Percentiles rank a stretch among this genome's conserved stretches.
Conservation (phyloP, 2,329 filamentous ascomycete species). For the Calcarisporium arbuscula region DNA sequence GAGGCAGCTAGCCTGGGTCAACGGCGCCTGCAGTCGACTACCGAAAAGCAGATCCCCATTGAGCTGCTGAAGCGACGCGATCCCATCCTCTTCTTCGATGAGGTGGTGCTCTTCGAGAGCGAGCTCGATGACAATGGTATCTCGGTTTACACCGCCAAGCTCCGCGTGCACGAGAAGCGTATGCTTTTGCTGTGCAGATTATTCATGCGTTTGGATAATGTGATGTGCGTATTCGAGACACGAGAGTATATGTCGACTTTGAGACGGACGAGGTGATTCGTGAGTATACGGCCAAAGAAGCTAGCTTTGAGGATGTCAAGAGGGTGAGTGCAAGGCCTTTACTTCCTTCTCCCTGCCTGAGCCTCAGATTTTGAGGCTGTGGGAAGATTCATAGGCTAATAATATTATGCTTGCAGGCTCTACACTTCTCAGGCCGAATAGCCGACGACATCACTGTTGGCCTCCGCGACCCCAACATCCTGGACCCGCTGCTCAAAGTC, state of each 20-base stretch:
- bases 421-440: slow-evolving; percentile 41
- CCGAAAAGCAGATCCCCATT: slow-evolving; percentile 60
- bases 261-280: slow-evolving; percentile 69
- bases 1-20: slow-evolving; percentile 13
- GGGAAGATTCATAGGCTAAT: slow-evolving; percentile 1
- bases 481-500: slow-evolving; percentile 63
- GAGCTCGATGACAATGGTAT: slow-evolving; percentile 98
- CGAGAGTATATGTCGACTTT: slow-evolving; percentile 88
- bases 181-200: slow-evolving; percentile 80
- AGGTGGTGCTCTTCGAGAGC: slow-evolving; percentile 93
- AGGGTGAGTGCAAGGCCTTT: slow-evolving; percentile 43
- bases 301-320: slow-evolving; percentile 69
- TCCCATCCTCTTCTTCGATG: slow-evolving; percentile 94
- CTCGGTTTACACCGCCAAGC: slow-evolving; percentile 80
- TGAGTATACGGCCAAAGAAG: slow-evolving; percentile 87
- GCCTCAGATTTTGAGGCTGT: background rate
- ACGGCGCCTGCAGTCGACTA: no score
- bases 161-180: slow-evolving; percentile 85
- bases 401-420: slow-evolving; percentile 28
- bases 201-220: slow-evolving; percentile 90
- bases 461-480: slow-evolving; percentile 71
- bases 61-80: slow-evolving; percentile 83
- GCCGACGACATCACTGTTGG: slow-evolving; percentile 71
- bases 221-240: slow-evolving; percentile 86
- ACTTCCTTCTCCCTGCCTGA: background rate